A percentile compares a stretch with the other conserved stretches of the same genome.
Conservation (phyloP, 352 stramenopile genomes). For the Pythium phragmitis region DNA sequence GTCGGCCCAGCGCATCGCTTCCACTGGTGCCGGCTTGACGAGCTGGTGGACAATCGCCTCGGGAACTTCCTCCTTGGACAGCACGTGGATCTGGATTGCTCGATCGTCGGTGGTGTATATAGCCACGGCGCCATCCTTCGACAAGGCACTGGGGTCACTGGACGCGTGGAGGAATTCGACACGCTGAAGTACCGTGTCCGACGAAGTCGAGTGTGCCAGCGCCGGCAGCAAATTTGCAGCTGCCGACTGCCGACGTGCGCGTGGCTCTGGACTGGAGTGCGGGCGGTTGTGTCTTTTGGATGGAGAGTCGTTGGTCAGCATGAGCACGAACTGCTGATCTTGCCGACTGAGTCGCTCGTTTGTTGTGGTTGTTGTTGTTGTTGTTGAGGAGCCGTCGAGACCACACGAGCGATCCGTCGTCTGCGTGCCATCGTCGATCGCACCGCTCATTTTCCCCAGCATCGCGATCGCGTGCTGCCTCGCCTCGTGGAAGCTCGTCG, state of each 20-base stretch:
- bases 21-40: neutral
- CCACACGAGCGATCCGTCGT: slow-evolving; percentile 18
- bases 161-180: slow-evolving; percentile 7
- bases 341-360: neutral
- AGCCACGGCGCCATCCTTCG: neutral
- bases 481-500: slow-evolving; percentile 42
- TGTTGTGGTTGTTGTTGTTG: no score
- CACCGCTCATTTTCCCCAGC: neutral
- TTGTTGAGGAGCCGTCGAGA: neutral
- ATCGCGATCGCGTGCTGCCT: slow-evolving; percentile 31
- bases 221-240: slow-evolving; percentile 12
- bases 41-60: neutral
- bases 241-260: slow-evolving; percentile 7
- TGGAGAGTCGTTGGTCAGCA: slow-evolving; percentile 3
- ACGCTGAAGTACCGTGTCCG: neutral
- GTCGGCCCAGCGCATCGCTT: neutral
- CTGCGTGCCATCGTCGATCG: slow-evolving; percentile 15
- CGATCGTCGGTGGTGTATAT: neutral
- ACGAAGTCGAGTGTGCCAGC: slow-evolving; percentile 14
- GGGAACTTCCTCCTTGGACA: neutral
- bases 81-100: neutral
- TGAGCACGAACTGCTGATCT: slow-evolving; percentile 10
- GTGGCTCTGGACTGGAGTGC: slow-evolving; percentile 25
- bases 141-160: no score
- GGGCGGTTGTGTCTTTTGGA: slow-evolving; percentile 9